Evolutionary conservation across 176 grass and related monocot species (phyloP), one percentile per base, ranked within the genome.

Genomic region (Bromus sterilis): DNA sequence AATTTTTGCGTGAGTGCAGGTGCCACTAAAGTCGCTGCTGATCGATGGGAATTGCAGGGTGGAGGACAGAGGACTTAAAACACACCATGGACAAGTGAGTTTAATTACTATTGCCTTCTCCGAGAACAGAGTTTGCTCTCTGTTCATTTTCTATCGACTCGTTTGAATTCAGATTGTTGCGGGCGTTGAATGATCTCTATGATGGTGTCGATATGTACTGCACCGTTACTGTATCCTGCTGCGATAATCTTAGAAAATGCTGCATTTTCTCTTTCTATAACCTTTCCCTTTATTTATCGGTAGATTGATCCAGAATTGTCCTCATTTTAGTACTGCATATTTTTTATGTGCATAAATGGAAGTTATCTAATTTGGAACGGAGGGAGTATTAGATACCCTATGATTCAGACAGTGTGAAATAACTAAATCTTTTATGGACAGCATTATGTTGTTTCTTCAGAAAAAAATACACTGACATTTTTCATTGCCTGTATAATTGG

Each of bases 11-110:
- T n/a, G n/a, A n/a, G n/a, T 59, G 9, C 67, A 94, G 95, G 91
- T 78, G 35, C 89, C 95, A 4, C 88, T 91, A 20, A 89, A 91
- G 69, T 89, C 79, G 28, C 81, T 94, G 70, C 78, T 92, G 4
- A 92, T 97, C 85, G 95, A 97, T 56, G 95, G 92, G 26, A 97
- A 94, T 69, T 97, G 92, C 86, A 90, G n/a, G n/a, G n/a, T n/a
- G n/a, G n/a, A n/a, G n/a, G n/a, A n/a, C n/a, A n/a, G n/a, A n/a
- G n/a, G n/a, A 7, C 84, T 97, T 25, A 97, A 97, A 84, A 89
- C 86, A 60, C 95, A 97, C 74, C 95, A 97, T 80, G 95, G 94
- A 10, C 89, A 94, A 76, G 95, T 97, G 78, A 86, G 87, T 85
- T n/a, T n/a, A n/a, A n/a, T 56, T 30, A 9, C 37, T 46, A 4